Conservation (phyloP, 352 stramenopile genomes). For the Phytophthora foliorum region DNA sequence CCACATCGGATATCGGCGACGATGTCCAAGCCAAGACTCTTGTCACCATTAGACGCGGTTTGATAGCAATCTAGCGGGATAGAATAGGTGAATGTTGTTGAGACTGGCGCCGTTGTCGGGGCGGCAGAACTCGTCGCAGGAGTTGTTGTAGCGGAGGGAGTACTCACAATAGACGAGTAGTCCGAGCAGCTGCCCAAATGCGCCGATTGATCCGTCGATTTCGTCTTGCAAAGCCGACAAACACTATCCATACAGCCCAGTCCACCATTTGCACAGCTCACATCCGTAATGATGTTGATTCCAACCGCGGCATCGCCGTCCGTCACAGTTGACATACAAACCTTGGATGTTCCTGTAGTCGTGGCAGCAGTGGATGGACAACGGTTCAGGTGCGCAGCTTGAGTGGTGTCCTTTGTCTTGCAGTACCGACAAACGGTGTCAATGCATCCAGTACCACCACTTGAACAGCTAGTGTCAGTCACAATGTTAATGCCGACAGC, state of each 20-base stretch:
- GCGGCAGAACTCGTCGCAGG: neutral
- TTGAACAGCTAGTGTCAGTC: slow-evolving; percentile 23
- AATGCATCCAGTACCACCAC: slow-evolving; percentile 30
- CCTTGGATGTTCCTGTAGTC: neutral
- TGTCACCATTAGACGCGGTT: slow-evolving; percentile 32
- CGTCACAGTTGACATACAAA: slow-evolving; percentile 17
- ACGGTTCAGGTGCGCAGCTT: slow-evolving; percentile 28
- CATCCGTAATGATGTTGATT: slow-evolving; percentile 40
- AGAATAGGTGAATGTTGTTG: slow-evolving; percentile 16
- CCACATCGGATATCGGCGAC: slow-evolving; percentile 43
- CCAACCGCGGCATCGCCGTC: slow-evolving; percentile 32
- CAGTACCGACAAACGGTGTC: slow-evolving; percentile 27
- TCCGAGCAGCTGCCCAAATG: slow-evolving; percentile 31
- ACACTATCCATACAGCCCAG: slow-evolving; percentile 38
- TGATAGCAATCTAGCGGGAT: slow-evolving; percentile 37
- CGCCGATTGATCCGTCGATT: slow-evolving; percentile 31
- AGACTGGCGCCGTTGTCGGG: slow-evolving; percentile 13
- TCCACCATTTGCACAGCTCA: slow-evolving; percentile 32
- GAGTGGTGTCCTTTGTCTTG: slow-evolving; percentile 14
- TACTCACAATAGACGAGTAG: slow-evolving; percentile 1
- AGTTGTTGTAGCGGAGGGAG: neutral
- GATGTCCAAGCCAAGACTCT: slow-evolving; percentile 33
- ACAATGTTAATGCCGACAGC: slow-evolving; percentile 42
- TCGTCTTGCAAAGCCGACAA: slow-evolving; percentile 39
- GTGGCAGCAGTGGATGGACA: slow-evolving; percentile 11